phyloP scores from a whole-genome alignment of 345 rosid species.

The Boechera stricta region DNA sequence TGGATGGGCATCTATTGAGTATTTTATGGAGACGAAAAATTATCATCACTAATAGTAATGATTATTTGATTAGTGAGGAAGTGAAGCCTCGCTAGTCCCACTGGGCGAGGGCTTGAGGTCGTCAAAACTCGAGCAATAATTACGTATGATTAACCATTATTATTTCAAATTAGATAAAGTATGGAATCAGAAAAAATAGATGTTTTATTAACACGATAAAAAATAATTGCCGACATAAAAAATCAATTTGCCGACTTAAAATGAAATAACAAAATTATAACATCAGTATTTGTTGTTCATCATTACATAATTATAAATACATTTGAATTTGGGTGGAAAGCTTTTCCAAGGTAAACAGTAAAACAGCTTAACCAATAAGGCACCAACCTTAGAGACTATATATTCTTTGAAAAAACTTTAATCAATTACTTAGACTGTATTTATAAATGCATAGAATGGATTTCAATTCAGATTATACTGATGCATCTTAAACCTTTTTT shows the following conservation, averaged over 20 bases:
- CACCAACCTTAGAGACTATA: background rate
- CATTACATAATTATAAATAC: background rate
- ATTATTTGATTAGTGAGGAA: background rate
- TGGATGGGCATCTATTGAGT: slow-evolving; percentile 24
- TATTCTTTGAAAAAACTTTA: background rate
- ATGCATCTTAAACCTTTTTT: background rate
- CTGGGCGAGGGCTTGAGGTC: background rate
- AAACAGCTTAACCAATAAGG: background rate
- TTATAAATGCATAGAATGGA: background rate
- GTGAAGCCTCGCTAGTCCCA: slow-evolving; percentile 9
- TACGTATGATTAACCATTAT: slow-evolving; percentile 28
- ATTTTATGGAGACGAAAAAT: background rate
- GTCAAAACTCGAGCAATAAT: slow-evolving; percentile 19
- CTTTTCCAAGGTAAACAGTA: slow-evolving; percentile 6
- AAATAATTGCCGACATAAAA: background rate
- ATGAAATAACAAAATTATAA: background rate
- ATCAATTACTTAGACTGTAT: background rate
- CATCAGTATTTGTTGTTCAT: background rate
- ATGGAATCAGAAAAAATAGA: background rate
- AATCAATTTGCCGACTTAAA: no score
- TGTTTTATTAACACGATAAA: background rate
- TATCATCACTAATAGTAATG: slow-evolving; percentile 23
- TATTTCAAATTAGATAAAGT: background rate
- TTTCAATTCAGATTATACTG: background rate
- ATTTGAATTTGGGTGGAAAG: slow-evolving; percentile 7